These are phyloP conservation scores for Boletus subcaerulescens DNA, from an alignment of 768 basidiomycete species.

Conservation along the genomic window DNA sequence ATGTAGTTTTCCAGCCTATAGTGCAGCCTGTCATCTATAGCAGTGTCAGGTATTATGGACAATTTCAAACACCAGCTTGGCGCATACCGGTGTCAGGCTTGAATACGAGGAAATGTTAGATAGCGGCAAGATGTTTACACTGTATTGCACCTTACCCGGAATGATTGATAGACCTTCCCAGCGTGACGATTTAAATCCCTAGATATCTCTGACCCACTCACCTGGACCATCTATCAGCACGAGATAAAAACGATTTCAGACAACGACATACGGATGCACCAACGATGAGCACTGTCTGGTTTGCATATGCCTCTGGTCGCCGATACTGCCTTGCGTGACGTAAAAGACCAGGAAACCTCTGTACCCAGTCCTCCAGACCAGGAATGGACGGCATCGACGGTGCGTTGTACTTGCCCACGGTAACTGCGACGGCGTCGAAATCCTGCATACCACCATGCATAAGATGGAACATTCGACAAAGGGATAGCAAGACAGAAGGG, in stretches of 20 bases:
- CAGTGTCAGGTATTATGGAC: background rate
- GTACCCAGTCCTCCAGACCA: conserved; percentile 2
- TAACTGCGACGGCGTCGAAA: conserved; percentile 6
- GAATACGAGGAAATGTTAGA: background rate
- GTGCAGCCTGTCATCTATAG: background rate
- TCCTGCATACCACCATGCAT: background rate
- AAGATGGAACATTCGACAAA: background rate
- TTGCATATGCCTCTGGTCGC: conserved; percentile 33
- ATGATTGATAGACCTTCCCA: conserved; percentile 1
- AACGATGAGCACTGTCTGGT: conserved; percentile 41
- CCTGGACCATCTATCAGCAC: background rate
- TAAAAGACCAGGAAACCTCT: conserved; percentile 33
- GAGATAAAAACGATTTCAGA: too few relatives aligned
- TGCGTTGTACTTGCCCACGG: background rate
- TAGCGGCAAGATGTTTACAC: too few relatives aligned
- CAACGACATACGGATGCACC: conserved; percentile 24
- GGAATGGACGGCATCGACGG: conserved; percentile 4
- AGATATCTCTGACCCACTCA: conserved; percentile 8
- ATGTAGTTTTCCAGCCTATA: background rate
- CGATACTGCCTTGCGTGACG: conserved; percentile 43
- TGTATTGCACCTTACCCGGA: background rate
- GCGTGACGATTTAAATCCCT: conserved; percentile 3
- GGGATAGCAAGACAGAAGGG: background rate
- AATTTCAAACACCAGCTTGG: background rate
- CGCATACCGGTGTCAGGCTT: conserved; percentile 7